Evolutionary conservation across 2,329 filamentous ascomycete species (phyloP), one percentile per base, ranked within the genome.

Genomic region (Hymenoscyphus scutula): DNA sequence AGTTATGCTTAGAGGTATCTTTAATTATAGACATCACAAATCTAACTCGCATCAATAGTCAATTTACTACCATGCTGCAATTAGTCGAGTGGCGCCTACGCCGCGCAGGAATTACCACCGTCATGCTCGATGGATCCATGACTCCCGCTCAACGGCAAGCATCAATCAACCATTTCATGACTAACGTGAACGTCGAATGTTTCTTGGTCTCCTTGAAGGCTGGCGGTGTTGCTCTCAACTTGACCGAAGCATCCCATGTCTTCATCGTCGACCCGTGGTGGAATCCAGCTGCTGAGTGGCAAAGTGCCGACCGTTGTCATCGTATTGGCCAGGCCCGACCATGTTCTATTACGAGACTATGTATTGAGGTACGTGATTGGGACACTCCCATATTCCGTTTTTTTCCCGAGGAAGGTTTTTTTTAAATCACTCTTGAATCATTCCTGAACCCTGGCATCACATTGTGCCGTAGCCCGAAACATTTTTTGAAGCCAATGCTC

Each of bases 271-370:
- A 99, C 72, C 95, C 95, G 82, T 98, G 95, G 95, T 99, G 95
- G 95, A 98, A 98, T 70, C 95, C 95, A n/a, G 93, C 93, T n/a
- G 94, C 94, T 0, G 95, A 99, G 78, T 99, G 95, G 95, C 95
- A 99, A 77, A 95, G 90, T 65, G 95, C 95, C 2, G 95, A 99
- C 75, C 85, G 91, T 67, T 92, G 90, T 73, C 95, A 98, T 77
- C 92, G 95, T 61, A 99, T 98, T 69, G 95, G 95, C 34, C 95
- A 99, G 79, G 91, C 88, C 55, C 89, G 95, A 7, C 94, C 94
- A 30, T 98, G 95, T 74, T 91, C 91, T 38, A 96, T 99, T 70
- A 98, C 93, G 1, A 88, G 95, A 30, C 85, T 99, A 11, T 96
- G 92, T 74, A 97, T 99, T 65, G 94, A 99, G n/a, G n/a, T n/a